phyloP scores from a whole-genome alignment of 108 stramenopile species.

The Discostella stelligeroides region DNA sequence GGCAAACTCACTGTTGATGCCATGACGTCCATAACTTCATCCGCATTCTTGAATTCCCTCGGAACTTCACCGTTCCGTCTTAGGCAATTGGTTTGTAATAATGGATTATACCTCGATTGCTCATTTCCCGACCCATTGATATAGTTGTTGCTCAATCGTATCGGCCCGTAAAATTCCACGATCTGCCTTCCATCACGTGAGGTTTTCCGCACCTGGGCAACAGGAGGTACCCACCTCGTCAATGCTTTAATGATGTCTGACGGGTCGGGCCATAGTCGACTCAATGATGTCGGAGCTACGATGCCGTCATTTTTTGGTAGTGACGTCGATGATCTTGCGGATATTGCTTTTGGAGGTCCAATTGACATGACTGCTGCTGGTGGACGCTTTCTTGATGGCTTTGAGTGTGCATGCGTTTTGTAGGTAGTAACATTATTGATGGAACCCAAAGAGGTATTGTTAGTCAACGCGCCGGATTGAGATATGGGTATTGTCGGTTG shows the following conservation, averaged over 20 bases:
- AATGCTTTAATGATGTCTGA: constrained; percentile 46
- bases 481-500: not conserved
- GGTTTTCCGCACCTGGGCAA: constrained; percentile 7
- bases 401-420: too few relatives aligned
- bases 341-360: not conserved
- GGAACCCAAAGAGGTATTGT: not conserved
- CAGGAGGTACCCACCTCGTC: constrained; percentile 42
- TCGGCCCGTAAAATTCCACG: constrained; percentile 32
- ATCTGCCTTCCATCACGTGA: not conserved
- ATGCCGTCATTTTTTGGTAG: constrained; percentile 11
- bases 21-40: constrained; percentile 28
- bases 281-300: constrained; percentile 25
- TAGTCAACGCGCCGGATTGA: not conserved
- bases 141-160: constrained; percentile 3
- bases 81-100: constrained; percentile 4
- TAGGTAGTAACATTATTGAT: not conserved
- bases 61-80: constrained; percentile 2
- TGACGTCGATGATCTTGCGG: constrained; percentile 22
- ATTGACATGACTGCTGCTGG: not conserved
- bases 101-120: constrained; percentile 10
- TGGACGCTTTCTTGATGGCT: constrained; percentile 3
- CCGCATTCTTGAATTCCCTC: constrained; percentile 33
- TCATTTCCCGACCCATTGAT: not conserved
- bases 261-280: constrained; percentile 48
- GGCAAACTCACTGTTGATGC: constrained; percentile 20